Percentiles rank a stretch among this genome's conserved stretches.
Evolutionary conservation across 1,139 yeast species (phyloP).

Genomic region (Entelexis sorbosivorans): DNA sequence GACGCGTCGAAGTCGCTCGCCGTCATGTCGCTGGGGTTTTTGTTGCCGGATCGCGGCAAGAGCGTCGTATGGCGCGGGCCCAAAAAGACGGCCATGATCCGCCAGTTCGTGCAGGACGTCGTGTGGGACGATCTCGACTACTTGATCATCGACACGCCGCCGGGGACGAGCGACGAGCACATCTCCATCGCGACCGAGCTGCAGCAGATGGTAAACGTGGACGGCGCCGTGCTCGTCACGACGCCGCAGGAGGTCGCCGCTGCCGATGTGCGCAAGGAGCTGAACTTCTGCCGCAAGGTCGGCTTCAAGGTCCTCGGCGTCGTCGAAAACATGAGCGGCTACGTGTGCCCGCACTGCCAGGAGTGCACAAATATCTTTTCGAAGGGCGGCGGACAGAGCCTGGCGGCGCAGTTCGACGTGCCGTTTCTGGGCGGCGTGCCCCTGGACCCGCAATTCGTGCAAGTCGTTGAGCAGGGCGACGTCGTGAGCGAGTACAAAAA

Average conservation of each 20-base stretch:
- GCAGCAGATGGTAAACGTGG: conserved; percentile 41
- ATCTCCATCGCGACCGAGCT: conserved; percentile 91
- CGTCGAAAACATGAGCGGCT: conserved; percentile 95
- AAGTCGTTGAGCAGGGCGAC: conserved; percentile 49
- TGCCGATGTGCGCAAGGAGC: conserved; percentile 87
- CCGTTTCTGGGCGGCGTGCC: conserved; percentile 80
- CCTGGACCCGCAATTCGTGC: conserved; percentile 84
- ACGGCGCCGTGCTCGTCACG: conserved; percentile 89
- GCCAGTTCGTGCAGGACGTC: conserved; percentile 84
- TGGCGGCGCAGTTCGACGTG: conserved; percentile 51
- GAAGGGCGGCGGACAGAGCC: conserved; percentile 77
- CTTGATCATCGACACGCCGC: conserved; percentile 89
- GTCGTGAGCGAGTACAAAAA: conserved; percentile 17
- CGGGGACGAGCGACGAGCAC: conserved; percentile 97
- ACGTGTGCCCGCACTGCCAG: conserved; percentile 85
- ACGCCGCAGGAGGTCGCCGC: conserved; percentile 93
- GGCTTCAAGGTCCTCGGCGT: conserved; percentile 70
- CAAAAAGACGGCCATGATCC: conserved; percentile 92
- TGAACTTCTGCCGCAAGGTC: conserved; percentile 84
- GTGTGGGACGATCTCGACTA: conserved; percentile 81
- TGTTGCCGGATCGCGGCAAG: conserved; percentile 70
- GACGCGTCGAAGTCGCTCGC: conserved; percentile 29
- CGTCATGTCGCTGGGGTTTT: conserved; percentile 85
- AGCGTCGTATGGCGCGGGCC: conserved; percentile 99
- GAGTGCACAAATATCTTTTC: conserved; percentile 82